Evolutionary conservation across 225 moss, liverwort and hornwort species (phyloP).

Genomic region (Climacium dendroides): DNA sequence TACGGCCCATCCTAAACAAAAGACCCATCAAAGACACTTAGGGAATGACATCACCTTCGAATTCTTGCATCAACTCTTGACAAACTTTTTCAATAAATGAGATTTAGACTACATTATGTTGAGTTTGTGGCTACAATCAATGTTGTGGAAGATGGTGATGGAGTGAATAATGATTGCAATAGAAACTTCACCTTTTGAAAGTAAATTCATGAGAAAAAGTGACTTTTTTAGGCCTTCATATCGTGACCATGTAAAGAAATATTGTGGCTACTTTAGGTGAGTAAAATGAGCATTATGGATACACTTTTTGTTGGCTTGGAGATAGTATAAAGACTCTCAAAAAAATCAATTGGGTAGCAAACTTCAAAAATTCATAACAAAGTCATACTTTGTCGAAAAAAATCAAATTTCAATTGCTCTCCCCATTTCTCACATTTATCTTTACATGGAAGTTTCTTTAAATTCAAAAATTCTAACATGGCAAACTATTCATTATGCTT

Average conservation of each 20-base stretch:
- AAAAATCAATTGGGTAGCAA: accelerated
- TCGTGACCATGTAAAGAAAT: too few relatives aligned
- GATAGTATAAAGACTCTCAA: not conserved
- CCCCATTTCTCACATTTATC: not conserved
- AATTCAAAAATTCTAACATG: not conserved
- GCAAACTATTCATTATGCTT: not conserved
- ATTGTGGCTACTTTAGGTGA: not conserved
- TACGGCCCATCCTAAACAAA: accelerated
- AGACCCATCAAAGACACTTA: accelerated
- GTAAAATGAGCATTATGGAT: not conserved
- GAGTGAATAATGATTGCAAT: too few relatives aligned
- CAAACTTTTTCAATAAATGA: not conserved
- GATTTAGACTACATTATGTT: not conserved
- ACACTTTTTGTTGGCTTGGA: not conserved
- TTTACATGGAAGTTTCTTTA: not conserved
- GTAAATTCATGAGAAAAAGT: too few relatives aligned
- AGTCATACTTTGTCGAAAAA: not conserved
- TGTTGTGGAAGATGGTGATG: too few relatives aligned
- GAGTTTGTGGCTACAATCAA: not conserved
- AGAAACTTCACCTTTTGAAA: too few relatives aligned
- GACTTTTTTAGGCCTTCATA: too few relatives aligned
- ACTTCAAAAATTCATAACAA: not conserved
- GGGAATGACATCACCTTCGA: not conserved
- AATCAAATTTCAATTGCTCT: not conserved
- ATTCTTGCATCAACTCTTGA: not conserved